Base-by-base conservation (phyloP, 371 early-diverging fungal species). In the Rhizomucor pusillus region DNA sequence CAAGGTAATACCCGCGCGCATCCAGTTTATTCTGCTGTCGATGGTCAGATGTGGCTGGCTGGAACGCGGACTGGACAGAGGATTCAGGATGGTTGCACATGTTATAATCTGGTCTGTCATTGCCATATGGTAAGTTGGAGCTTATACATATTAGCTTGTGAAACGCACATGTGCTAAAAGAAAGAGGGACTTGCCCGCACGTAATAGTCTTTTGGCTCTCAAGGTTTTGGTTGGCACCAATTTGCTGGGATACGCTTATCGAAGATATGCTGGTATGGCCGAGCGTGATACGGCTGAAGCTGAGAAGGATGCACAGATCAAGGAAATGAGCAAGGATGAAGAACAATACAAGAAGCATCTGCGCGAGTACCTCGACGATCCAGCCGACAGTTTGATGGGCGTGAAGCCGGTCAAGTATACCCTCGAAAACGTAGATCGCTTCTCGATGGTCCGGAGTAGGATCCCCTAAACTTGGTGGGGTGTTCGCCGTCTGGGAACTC, bases 371-470 rank as follows among this genome's bases (percentile, higher is more conserved):
- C 52, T 77, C 34, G 60, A 67, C 47, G 68, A 77, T 39, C 63
- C 70, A 13, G 64, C 63, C 20, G 79, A 79, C 52, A 69, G 68
- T 50, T 46, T 75, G 16, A 44, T 75, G 52, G 77, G 74, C 16
- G 39, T 56, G 56, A 47, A 39, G 24, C 74, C 71, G 12, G 43
- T 54, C 6, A 84, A 82, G 51, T 74, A 81, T 55, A 86, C 86
- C 5, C 73, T 96, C 54, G 93, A 94, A 50, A 88, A 84, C 25
- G 89, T 96, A 43, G 93, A 93, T 62, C 79, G 97, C 20, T 96
- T 90, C 71, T 85, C 90, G 25, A 82, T 96, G 78, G 91, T 92
- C 52, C 92, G 90, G 67, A 92, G 91, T 60, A 81, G 94, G 11
- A 92, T 94, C 49, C 92, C 92, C 7, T 29, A 29, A 7, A 29